These are phyloP conservation scores for Lentinula edodes DNA, from an alignment of 768 basidiomycete genomes.

Conservation along the genomic window DNA sequence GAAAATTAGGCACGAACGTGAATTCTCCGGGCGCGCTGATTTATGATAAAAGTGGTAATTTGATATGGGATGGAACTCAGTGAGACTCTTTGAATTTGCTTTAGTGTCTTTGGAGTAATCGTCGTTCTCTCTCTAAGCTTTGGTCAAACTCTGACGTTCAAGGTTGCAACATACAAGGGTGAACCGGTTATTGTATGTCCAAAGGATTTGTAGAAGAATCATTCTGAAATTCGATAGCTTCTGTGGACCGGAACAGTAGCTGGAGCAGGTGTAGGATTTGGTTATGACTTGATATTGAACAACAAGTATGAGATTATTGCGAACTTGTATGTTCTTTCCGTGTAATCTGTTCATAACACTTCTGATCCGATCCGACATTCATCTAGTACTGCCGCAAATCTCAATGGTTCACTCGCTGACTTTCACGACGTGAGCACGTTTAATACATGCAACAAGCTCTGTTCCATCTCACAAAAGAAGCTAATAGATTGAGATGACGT, in stretches of 20 bases:
- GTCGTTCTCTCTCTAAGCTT: background rate
- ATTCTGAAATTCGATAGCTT: background rate
- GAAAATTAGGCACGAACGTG: background rate
- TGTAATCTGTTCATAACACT: background rate
- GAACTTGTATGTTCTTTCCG: slow-evolving; percentile 1
- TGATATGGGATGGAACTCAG: slow-evolving; percentile 6
- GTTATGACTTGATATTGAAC: slow-evolving; percentile 2
- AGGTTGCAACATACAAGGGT: background rate
- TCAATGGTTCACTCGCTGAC: slow-evolving; percentile 2
- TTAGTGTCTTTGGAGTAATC: background rate
- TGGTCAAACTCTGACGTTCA: slow-evolving; percentile 4
- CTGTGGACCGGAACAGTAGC: background rate
- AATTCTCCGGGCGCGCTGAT: background rate
- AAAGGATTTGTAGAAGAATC: background rate
- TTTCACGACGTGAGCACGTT: slow-evolving; percentile 2
- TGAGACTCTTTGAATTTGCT: background rate
- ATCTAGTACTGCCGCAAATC: background rate
- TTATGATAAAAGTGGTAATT: background rate
- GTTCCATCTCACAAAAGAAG: background rate
- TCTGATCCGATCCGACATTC: background rate
- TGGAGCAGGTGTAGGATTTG: background rate
- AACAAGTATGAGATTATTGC: slow-evolving; percentile 5
- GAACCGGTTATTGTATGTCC: slow-evolving; percentile 1
- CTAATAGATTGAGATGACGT: background rate
- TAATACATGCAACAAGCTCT: background rate